Conservation (phyloP, 2,329 filamentous ascomycete species). For the Chaetomium sp. region DNA sequence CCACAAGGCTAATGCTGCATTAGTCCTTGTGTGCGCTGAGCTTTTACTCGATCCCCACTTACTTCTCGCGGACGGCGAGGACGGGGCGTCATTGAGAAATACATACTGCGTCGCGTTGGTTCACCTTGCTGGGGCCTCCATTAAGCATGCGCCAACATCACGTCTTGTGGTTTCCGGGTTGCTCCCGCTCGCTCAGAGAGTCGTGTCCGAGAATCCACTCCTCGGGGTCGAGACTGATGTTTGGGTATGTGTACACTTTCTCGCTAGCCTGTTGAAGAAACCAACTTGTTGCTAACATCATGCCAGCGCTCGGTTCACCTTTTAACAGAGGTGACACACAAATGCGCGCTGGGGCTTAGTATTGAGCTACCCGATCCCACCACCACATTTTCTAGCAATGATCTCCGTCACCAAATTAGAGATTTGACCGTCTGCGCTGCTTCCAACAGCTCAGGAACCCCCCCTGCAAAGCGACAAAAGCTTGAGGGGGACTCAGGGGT, state of each 20-base stretch:
- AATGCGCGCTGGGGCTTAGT: not conserved
- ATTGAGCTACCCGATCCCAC: slow-evolving; percentile 7
- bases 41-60: slow-evolving; percentile 15
- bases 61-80: slow-evolving; percentile 18
- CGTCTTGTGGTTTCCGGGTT: slow-evolving; percentile 24
- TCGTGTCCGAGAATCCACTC: slow-evolving; percentile 16
- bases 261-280: not conserved
- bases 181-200: slow-evolving; percentile 13
- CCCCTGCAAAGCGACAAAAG: slow-evolving; percentile 13
- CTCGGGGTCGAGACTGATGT: slow-evolving; percentile 22
- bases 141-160: slow-evolving; percentile 23
- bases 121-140: slow-evolving; percentile 21
- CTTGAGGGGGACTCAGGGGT: slow-evolving; percentile 4
- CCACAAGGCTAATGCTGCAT: slow-evolving; percentile 27
- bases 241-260: slow-evolving; percentile 17
- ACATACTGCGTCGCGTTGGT: slow-evolving; percentile 22
- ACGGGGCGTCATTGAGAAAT: slow-evolving; percentile 11
- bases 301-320: slow-evolving; percentile 18
- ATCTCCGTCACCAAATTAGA: slow-evolving; percentile 11
- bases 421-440: no score
- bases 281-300: not conserved
- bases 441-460: no score
- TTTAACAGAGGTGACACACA: slow-evolving; percentile 13
- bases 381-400: slow-evolving; percentile 16
- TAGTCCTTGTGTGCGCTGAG: slow-evolving; percentile 22